A percentile compares a stretch with the other conserved stretches of the same genome.
These are phyloP conservation scores for Aspergillus baeticus DNA, from an alignment of 495 filamentous ascomycete species.

Conservation along the genomic window DNA sequence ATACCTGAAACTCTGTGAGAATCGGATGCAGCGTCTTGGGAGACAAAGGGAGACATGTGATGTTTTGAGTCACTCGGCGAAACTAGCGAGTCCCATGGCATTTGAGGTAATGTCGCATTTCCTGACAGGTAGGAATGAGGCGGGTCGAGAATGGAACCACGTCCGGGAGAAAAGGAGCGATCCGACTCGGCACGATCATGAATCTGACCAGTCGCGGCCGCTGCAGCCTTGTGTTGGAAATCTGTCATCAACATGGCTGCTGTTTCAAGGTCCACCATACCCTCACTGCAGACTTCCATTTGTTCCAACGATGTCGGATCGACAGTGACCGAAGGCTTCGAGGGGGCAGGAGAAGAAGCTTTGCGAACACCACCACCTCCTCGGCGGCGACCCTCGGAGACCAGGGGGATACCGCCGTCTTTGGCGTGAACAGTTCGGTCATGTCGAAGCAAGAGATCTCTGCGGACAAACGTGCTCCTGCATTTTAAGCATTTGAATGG, in stretches of 20 bases:
- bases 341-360: conserved; percentile 63
- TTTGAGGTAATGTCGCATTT: conserved; percentile 77
- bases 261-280: conserved; percentile 95
- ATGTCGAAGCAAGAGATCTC: conserved; percentile 93
- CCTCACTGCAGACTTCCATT: conserved; percentile 90
- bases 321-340: conserved; percentile 79
- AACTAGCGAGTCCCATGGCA: conserved; percentile 86
- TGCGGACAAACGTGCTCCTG: conserved; percentile 95
- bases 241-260: conserved; percentile 99
- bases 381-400: conserved; percentile 90
- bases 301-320: conserved; percentile 90
- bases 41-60: conserved; percentile 56
- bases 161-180: conserved; percentile 70
- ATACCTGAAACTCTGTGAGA: conserved; percentile 62
- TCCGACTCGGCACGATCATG: conserved; percentile 70
- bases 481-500: conserved; percentile 99
- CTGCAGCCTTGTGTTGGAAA: conserved; percentile 94
- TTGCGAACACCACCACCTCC: conserved; percentile 61
- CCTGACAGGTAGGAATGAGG: conserved; percentile 71
- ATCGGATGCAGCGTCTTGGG: conserved; percentile 66
- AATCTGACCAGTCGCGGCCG: conserved; percentile 71
- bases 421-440: conserved; percentile 98
- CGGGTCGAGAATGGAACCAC: conserved; percentile 64
- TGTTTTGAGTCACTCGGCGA: conserved; percentile 65
- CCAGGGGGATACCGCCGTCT: conserved; percentile 92